phyloP scores from a whole-genome alignment of 1,284 basidiomycete genomes.

The Puccinia triticina region DNA sequence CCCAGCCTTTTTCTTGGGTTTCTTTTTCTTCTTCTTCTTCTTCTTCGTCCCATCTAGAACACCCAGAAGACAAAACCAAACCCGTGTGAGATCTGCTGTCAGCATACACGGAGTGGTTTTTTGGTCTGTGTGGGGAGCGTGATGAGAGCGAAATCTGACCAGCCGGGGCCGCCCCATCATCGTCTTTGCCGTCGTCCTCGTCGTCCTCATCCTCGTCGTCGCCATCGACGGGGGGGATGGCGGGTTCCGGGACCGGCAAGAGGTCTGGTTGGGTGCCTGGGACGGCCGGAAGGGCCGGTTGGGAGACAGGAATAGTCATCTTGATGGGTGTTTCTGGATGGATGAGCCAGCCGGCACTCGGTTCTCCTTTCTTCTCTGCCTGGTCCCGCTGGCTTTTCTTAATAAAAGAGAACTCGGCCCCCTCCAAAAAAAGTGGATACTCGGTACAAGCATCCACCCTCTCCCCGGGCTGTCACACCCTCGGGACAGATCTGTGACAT shows the following conservation, averaged over 20 bases:
- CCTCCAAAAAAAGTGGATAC: no score
- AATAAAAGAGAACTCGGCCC: no score
- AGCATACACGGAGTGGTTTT: no score
- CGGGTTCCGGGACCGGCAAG: not conserved
- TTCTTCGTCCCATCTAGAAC: slow-evolving; percentile 61
- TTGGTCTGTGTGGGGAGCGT: not conserved
- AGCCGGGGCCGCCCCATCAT: not conserved
- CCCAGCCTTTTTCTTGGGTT: slow-evolving; percentile 66
- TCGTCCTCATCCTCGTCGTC: slow-evolving; percentile 31
- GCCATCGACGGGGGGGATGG: not conserved
- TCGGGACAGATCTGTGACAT: no score
- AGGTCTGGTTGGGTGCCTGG: not conserved
- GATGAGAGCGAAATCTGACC: slow-evolving; percentile 1
- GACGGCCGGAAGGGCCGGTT: not conserved
- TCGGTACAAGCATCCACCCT: no score
- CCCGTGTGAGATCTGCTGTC: not conserved
- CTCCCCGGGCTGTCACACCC: no score
- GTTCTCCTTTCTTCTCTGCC: no score
- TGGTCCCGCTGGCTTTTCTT: no score
- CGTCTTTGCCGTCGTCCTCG: not conserved
- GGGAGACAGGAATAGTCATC: slow-evolving; percentile 11
- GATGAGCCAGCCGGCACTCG: not conserved
- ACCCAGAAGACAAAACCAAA: not conserved
- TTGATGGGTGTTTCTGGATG: not conserved
- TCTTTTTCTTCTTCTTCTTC: slow-evolving; percentile 94